Evolutionary conservation across 2,329 filamentous ascomycete genomes (phyloP).

Genomic region (Diplodia scrobiculata): DNA sequence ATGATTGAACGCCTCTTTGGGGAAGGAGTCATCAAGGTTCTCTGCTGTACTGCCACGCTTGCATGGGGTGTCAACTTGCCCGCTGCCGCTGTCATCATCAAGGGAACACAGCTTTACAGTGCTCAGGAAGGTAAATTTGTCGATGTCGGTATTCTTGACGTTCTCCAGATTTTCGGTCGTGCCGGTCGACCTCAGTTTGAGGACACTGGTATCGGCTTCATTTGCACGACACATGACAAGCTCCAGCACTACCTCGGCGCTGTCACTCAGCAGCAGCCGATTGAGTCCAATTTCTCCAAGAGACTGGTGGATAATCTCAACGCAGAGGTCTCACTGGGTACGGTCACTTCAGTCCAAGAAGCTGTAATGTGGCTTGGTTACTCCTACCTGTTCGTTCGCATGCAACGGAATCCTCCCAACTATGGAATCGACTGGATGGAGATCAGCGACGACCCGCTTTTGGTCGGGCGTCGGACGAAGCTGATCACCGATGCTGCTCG

Average conservation of each 20-base stretch:
- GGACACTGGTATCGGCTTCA: constrained; percentile 96
- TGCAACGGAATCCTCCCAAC: constrained; percentile 85
- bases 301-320: constrained; percentile 97
- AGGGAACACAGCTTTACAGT: constrained; percentile 96
- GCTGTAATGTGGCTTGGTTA: constrained; percentile 98
- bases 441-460: constrained; percentile 79
- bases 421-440: constrained; percentile 97
- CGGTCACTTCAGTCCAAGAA: constrained; percentile 90
- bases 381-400: constrained; percentile 94
- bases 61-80: constrained; percentile 99
- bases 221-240: constrained; percentile 94
- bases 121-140: constrained; percentile 95
- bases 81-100: constrained; percentile 94
- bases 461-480: constrained; percentile 82
- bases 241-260: constrained; percentile 87
- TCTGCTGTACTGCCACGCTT: constrained; percentile 96
- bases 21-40: constrained; percentile 90
- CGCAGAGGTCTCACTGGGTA: constrained; percentile 89
- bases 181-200: constrained; percentile 97
- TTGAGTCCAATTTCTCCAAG: constrained; percentile 92
- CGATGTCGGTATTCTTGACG: constrained; percentile 92
- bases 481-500: constrained; percentile 86
- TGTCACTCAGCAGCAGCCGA: constrained; percentile 93
- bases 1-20: constrained; percentile 91
- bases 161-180: constrained; percentile 97